A percentile compares a stretch with the other conserved stretches of the same genome.
phyloP scores from a whole-genome alignment of 148 eudicot genomes.

The Drosera capensis region DNA sequence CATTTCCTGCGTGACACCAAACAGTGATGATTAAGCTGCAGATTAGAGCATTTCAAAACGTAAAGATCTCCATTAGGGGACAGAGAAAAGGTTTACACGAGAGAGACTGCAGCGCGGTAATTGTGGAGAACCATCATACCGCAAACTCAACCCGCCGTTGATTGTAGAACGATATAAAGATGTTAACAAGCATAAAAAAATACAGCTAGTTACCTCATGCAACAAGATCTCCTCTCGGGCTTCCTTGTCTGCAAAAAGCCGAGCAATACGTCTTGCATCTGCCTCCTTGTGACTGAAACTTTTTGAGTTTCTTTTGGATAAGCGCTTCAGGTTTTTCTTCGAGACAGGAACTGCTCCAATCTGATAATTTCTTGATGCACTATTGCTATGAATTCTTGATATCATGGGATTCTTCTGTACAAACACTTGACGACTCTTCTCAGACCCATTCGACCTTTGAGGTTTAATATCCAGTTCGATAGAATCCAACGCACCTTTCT shows the following conservation, averaged over 20 bases:
- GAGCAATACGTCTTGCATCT: slow-evolving; percentile 40
- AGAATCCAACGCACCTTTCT: too few species aligned
- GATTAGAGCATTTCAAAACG: too few species aligned
- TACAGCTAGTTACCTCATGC: slow-evolving; percentile 43
- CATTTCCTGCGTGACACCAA: slow-evolving; percentile 33
- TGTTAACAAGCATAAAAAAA: too few species aligned
- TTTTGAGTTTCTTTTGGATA: slow-evolving; percentile 34
- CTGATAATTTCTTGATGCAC: slow-evolving; percentile 21
- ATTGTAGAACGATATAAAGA: too few species aligned
- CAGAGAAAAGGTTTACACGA: too few species aligned
- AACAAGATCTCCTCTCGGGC: slow-evolving; percentile 52
- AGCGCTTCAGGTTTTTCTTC: slow-evolving; percentile 39
- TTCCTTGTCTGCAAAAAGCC: slow-evolving; percentile 38
- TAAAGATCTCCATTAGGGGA: too few species aligned
- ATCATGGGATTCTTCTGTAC: slow-evolving; percentile 12
- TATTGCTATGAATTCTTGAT: slow-evolving; percentile 16
- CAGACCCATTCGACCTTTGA: slow-evolving; percentile 11
- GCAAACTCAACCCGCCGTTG: too few species aligned
- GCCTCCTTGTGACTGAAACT: slow-evolving; percentile 30
- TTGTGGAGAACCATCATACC: too few species aligned
- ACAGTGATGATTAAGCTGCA: neutral
- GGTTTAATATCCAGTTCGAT: slow-evolving; percentile 19
- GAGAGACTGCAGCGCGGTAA: too few species aligned
- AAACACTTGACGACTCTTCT: slow-evolving; percentile 13
- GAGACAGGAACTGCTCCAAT: slow-evolving; percentile 17